Evolutionary conservation across 75 land plant species (phyloP), one percentile per base, ranked within the genome.

Genomic region (Gnetum montanum): DNA sequence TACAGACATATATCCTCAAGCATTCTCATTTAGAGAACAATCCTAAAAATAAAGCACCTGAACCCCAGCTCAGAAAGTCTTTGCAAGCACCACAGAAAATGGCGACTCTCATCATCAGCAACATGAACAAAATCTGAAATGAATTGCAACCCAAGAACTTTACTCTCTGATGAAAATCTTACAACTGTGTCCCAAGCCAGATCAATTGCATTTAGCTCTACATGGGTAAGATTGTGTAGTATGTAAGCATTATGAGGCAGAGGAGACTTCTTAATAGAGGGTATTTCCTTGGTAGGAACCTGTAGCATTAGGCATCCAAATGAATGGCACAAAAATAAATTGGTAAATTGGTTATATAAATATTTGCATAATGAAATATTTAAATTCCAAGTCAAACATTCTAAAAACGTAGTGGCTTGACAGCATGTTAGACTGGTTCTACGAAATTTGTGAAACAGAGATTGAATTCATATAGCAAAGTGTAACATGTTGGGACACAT

Each of bases 101-200:
- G 97, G 25, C 88, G 79, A 52, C 97, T 92, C 64, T 92, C 97
- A 50, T 92, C 97, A 58, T 92, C 97, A 48, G 93, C 97, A 31
- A 92, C 97, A 60, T 82, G 88, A 51, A 83, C 88, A 70, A 92
- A 92, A 61, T 92, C 97, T 34, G 69, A 63, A 60, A 86, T 86
- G 65, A 87, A 92, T 4, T 65, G 76, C 6, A 64, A 66, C 31
- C 75, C 88, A 60, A 92, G 88, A 56, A 62, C 61, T 11, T 74
- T 72, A 25, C 53, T 46, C 13, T 49, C 55, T 25, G 67, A 61
- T 10, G 97, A 86, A 66, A 92, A 92, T 19, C 97, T 67, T 25
- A 81, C 97, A 35, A 87, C 93, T 2, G 97, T 87, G 58, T 92
- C 97, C 97, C 97, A 92, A 34, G 97, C 97, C 52, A 92, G 61